Conservation (phyloP, 352 stramenopile species). For the Nothophytophthora sp. region DNA sequence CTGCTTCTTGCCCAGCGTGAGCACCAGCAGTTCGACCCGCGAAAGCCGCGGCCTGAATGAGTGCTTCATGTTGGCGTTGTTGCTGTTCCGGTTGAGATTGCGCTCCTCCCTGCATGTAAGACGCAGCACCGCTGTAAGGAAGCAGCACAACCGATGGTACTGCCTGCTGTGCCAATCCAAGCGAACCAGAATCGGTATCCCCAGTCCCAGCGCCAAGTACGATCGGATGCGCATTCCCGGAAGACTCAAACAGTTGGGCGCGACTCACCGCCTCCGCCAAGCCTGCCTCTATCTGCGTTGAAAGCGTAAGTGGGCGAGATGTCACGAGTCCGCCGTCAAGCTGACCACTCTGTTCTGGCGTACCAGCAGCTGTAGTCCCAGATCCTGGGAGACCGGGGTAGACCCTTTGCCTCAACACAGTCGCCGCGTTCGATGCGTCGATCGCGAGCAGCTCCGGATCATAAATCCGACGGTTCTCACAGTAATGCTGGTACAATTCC, state of each 20-base stretch:
- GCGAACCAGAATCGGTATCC: constrained; percentile 1
- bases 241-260: constrained; percentile 14
- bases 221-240: constrained; percentile 1
- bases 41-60: constrained; percentile 10
- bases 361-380: not conserved
- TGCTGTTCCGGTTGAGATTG: constrained; percentile 17
- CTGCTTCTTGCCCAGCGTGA: not conserved
- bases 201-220: constrained; percentile 2
- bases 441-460: constrained; percentile 70
- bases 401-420: constrained; percentile 25
- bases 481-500: constrained; percentile 74
- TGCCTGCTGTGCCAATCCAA: constrained; percentile 7
- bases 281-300: constrained; percentile 22
- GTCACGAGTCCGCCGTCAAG: not conserved
- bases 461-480: constrained; percentile 80
- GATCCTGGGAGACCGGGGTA: constrained; percentile 1
- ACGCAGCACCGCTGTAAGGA: constrained; percentile 22
- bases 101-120: constrained; percentile 11
- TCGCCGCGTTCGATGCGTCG: constrained; percentile 35
- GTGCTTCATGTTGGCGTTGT: constrained; percentile 7
- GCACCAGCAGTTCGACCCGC: not conserved
- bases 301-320: constrained; percentile 11
- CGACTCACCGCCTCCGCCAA: constrained; percentile 24
- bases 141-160: constrained; percentile 36
- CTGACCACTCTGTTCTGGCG: constrained; percentile 1